Evolutionary conservation across 805 yeast genomes (phyloP).

Genomic region (Wickerhamomyces hampshirensis): DNA sequence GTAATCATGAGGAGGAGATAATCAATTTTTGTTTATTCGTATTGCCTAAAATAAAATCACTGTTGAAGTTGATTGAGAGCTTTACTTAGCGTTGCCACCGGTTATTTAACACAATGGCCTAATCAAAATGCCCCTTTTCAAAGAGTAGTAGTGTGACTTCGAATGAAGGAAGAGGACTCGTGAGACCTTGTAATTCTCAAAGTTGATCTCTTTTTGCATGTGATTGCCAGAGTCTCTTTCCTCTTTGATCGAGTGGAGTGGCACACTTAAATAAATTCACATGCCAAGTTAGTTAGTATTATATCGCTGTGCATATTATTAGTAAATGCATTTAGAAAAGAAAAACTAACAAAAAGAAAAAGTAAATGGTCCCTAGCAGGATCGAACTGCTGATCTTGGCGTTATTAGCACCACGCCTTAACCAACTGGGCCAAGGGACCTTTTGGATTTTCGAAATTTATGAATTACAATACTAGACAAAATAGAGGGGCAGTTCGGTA

Average conservation of each 20-base stretch:
- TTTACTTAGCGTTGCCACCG: no score
- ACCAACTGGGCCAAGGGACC: constrained; percentile 61
- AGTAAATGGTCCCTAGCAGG: constrained; percentile 72
- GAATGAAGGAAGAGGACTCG: no score
- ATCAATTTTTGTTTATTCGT: no score
- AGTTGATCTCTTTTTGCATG: no score
- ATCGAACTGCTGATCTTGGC: constrained; percentile 77
- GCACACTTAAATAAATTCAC: background rate
- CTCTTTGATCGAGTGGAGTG: no score
- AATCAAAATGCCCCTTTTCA: no score
- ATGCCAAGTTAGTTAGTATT: background rate
- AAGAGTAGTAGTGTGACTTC: no score
- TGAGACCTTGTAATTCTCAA: no score
- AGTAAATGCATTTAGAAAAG: background rate
- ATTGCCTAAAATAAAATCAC: background rate
- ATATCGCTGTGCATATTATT: no score
- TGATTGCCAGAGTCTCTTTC: no score
- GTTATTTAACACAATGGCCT: no score
- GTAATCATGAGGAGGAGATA: no score
- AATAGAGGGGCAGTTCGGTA: background rate
- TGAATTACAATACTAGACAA: background rate
- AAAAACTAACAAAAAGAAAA: constrained; percentile 3
- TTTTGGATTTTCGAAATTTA: background rate
- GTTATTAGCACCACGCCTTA: constrained; percentile 56
- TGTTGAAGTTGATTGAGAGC: background rate